Evolutionary conservation across 2,329 filamentous ascomycete species (phyloP).

Genomic region (Chaetomium sp.): DNA sequence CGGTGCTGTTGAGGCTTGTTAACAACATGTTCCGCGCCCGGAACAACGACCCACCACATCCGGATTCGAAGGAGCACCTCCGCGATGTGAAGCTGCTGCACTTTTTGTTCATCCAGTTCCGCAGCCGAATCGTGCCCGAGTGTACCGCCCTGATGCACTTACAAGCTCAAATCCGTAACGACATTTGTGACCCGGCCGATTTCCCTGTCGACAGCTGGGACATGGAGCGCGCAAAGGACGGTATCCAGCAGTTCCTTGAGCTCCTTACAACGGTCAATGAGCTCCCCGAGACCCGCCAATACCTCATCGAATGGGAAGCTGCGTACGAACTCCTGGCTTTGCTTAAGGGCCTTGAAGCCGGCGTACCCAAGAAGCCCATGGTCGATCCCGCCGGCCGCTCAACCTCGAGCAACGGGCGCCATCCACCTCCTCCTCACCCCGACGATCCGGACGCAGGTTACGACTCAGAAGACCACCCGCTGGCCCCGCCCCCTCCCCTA

Average conservation of each 20-base stretch:
- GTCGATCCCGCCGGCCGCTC: constrained; percentile 34
- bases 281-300: constrained; percentile 71
- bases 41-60: constrained; percentile 37
- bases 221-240: constrained; percentile 94
- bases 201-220: constrained; percentile 96
- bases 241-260: constrained; percentile 87
- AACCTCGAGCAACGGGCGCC: background rate
- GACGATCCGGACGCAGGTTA: constrained; percentile 24
- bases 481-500: constrained; percentile 44
- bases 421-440: constrained; percentile 6
- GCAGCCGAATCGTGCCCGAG: constrained; percentile 86
- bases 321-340: constrained; percentile 83
- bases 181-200: constrained; percentile 69
- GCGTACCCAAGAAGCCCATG: constrained; percentile 75
- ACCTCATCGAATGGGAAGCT: constrained; percentile 87
- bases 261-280: constrained; percentile 88
- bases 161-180: constrained; percentile 80
- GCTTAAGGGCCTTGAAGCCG: constrained; percentile 78
- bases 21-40: constrained; percentile 74
- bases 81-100: constrained; percentile 62
- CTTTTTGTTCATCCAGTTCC: constrained; percentile 88
- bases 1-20: constrained; percentile 82
- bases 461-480: constrained; percentile 33
- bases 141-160: constrained; percentile 91
- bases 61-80: constrained; percentile 46